Conservation (phyloP, 768 basidiomycete species). For the Phylloporus scabripes region DNA sequence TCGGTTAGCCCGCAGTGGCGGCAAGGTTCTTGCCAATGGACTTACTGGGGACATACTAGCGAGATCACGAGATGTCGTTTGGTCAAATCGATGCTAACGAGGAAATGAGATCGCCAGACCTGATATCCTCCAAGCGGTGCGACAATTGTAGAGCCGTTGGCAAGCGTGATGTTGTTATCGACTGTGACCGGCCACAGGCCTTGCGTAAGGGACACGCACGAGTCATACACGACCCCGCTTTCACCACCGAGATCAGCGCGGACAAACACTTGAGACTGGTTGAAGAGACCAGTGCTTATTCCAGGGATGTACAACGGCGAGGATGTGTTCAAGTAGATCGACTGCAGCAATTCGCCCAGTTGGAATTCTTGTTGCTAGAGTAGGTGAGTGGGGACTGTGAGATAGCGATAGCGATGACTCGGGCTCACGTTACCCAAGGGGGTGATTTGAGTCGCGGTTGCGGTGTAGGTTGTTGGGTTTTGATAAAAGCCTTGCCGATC, state of each 20-base stretch:
- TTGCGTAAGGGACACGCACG: slow-evolving; percentile 62
- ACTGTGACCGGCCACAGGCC: slow-evolving; percentile 56
- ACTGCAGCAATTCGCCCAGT: slow-evolving; percentile 48
- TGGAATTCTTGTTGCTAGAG: slow-evolving; percentile 51
- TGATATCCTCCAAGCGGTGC: slow-evolving; percentile 68
- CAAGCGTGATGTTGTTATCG: slow-evolving; percentile 48
- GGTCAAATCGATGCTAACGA: slow-evolving; percentile 13
- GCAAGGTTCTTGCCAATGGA: background rate
- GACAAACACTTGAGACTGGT: slow-evolving; percentile 39
- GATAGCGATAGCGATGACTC: slow-evolving; percentile 9
- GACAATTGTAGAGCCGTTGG: slow-evolving; percentile 55
- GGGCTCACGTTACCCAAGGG: slow-evolving; percentile 61
- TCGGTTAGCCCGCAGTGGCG: slow-evolving; percentile 3
- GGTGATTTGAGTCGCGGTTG: slow-evolving; percentile 55
- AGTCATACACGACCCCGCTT: slow-evolving; percentile 59
- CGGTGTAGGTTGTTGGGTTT: slow-evolving; percentile 49
- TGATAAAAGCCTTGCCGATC: slow-evolving; percentile 67
- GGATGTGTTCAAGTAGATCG: slow-evolving; percentile 47
- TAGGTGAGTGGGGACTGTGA: background rate
- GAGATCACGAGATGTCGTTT: background rate
- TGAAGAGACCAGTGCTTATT: slow-evolving; percentile 29
- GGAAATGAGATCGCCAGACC: slow-evolving; percentile 17
- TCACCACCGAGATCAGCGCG: slow-evolving; percentile 69
- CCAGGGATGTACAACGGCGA: slow-evolving; percentile 51
- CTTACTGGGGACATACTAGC: slow-evolving; percentile 40